Base-by-base conservation (phyloP, 1,139 yeast genomes). In the Yueomyces sp. region DNA sequence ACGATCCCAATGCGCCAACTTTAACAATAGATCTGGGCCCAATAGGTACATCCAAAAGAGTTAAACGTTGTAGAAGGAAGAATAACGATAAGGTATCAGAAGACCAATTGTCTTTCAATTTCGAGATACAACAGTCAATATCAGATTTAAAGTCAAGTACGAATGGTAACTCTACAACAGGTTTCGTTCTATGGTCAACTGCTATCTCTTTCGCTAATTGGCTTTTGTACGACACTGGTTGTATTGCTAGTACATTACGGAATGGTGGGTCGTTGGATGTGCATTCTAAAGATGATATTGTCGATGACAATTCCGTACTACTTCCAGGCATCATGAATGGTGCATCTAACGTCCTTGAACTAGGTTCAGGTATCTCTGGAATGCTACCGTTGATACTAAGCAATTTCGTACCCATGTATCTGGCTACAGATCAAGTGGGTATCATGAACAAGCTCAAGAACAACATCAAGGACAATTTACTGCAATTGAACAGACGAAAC, bases 111-210 rank as follows among this genome's bases (percentile, higher is more conserved):
- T 39, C 27, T 4, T 31, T 60, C 6, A 48, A 29, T 29, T 29
- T 29, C 9, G 6, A 6, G 9, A 29, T 29, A 29, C 31, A 51
- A 32, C 64, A 60, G 44, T 52, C 56, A 1, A 37, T 60, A 11
- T 47, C 61, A 1, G 50, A 57, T 27, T 44, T 60, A 11, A 48
- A 48, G 38, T 60, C 65, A 1, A 19, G n/a, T 33, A 33, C 52
- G 37, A 60, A 60, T 41, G 50, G 50, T 27, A 60, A 60, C 41
- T 60, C 65, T 8, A 60, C 65, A 2, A 60, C 65, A 2, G 65
- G 65, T 3, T 60, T 53, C 42, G 64, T 60, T 4, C 46, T 60
- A 9, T 60, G 65, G 65, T 54, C 59, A 4, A 56, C 60, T 2
- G 52, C 63, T 1, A 58, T 58, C 3, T 56, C 56, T 41, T 59